Conservation (phyloP, 176 grass and related monocot species). For the Pontederia paniculata region DNA sequence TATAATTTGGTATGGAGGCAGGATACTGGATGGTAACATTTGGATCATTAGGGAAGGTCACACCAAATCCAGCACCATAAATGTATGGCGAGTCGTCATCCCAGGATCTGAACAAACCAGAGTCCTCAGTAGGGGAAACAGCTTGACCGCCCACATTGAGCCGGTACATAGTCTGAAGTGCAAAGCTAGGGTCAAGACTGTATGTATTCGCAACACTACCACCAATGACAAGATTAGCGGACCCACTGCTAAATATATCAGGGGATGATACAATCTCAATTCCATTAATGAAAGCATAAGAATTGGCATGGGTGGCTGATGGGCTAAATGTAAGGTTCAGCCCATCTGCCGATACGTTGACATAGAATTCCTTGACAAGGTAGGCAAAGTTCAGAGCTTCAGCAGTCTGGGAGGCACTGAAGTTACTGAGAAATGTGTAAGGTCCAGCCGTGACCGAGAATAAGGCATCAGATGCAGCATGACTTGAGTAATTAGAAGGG, state of each 20-base stretch:
- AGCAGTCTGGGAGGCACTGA: slow-evolving; percentile 61
- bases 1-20: slow-evolving; percentile 27
- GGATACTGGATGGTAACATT: slow-evolving; percentile 56
- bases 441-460: slow-evolving; percentile 47
- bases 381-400: slow-evolving; percentile 36
- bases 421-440: slow-evolving; percentile 59
- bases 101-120: slow-evolving; percentile 62
- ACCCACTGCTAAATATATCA: slow-evolving; percentile 28
- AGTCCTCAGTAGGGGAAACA: slow-evolving; percentile 50
- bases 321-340: slow-evolving; percentile 87
- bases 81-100: slow-evolving; percentile 53
- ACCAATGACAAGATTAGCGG: neutral
- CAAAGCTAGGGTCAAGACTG: slow-evolving; percentile 9
- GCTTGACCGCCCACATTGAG: slow-evolving; percentile 74
- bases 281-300: slow-evolving; percentile 81
- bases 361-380: slow-evolving; percentile 53
- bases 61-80: slow-evolving; percentile 37
- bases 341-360: slow-evolving; percentile 44
- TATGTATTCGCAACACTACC: slow-evolving; percentile 23
- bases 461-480: slow-evolving; percentile 40
- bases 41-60: slow-evolving; percentile 40
- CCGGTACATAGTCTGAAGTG: slow-evolving; percentile 68
- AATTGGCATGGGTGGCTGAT: slow-evolving; percentile 31
- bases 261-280: slow-evolving; percentile 86
- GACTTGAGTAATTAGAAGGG: slow-evolving; percentile 42